Base-by-base conservation (phyloP, 2,329 filamentous ascomycete genomes). In the Endocalyx cinctus region DNA sequence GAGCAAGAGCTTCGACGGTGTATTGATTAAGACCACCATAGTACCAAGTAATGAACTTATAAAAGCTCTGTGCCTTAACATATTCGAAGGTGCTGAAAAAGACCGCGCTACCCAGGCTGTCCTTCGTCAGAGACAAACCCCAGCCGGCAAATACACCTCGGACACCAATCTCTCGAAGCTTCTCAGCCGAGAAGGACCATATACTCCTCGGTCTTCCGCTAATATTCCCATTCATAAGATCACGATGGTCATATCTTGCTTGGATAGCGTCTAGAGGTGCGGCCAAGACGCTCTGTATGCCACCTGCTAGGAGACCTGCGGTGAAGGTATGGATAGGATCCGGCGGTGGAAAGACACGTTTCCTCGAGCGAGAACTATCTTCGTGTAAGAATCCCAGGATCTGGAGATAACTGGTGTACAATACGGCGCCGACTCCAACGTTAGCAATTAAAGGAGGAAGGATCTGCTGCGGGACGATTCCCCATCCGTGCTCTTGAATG, bases 21-120 rank as follows among this genome's bases (percentile, higher is more conserved):
- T 76, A 67, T 25, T 69, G 64, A 17, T 66, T 69, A 16, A 78
- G 55, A 1, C 69, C 70, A 17, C 79, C 76, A 45, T 88, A 88
- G 53, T 80, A 85, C 64, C 74, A 79, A 11, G 72, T 74, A 19
- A 88, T 74, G 50, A 84, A 88, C 27, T 64, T 65, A 57, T 87
- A 87, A 59, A 85, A 84, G 10, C 70, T 70, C 53, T 88, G 84
- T 10, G 78, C 80, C 55, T 88, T 88, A 50, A 87, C 64, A 29
- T 78, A 84, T 59, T 89, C 84, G 43, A 89, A 88, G 0, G 74
- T 76, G 47, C 74, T 76, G 58, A 89, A 89, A 68, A 87, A 87
- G 13, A 84, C 59, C 22, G 79, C 83, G 33, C 74, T 77, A 10
- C 83, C 83, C 5, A 84, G 57, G 17, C 77, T 76, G 50, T 87